Conservation (phyloP, 169 alveolate species). For the Cytauxzoon felis region DNA sequence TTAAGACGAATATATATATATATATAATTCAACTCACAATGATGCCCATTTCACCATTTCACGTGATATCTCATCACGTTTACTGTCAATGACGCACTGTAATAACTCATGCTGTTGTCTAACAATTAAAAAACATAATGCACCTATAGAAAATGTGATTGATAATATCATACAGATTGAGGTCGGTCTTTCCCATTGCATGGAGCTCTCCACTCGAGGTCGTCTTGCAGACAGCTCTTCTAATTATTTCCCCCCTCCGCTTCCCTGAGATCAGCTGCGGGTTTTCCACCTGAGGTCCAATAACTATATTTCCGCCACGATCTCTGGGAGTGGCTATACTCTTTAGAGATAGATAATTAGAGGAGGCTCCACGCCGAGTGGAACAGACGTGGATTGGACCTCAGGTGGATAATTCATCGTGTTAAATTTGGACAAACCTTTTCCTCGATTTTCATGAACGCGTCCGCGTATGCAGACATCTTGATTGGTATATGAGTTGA, state of each 20-base stretch:
- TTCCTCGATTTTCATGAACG: conserved; percentile 76
- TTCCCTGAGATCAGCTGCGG: too few relatives aligned
- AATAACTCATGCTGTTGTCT: conserved; percentile 73
- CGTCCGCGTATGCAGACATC: conserved; percentile 80
- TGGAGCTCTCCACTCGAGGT: too few relatives aligned
- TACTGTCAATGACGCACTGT: conserved; percentile 77
- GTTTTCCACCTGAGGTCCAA: too few relatives aligned
- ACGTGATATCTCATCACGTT: conserved; percentile 65
- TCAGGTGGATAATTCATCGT: not conserved
- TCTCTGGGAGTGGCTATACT: too few relatives aligned
- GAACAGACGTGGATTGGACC: too few relatives aligned
- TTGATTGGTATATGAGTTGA: conserved; percentile 16
- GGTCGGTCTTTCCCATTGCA: too few relatives aligned
- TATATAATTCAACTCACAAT: conserved; percentile 6
- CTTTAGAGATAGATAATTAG: too few relatives aligned
- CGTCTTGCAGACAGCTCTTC: too few relatives aligned
- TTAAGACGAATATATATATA: conserved; percentile 63
- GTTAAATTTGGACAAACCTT: conserved; percentile 42
- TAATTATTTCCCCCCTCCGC: too few relatives aligned
- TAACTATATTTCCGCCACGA: too few relatives aligned
- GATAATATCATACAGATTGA: too few relatives aligned
- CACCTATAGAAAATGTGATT: conserved; percentile 33
- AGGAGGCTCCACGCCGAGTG: too few relatives aligned
- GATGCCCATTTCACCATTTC: conserved; percentile 85
- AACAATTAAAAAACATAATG: conserved; percentile 71